Evolutionary conservation across 345 rosid genomes (phyloP), one percentile per base, ranked within the genome.

Genomic region (Pugionium cornutum): DNA sequence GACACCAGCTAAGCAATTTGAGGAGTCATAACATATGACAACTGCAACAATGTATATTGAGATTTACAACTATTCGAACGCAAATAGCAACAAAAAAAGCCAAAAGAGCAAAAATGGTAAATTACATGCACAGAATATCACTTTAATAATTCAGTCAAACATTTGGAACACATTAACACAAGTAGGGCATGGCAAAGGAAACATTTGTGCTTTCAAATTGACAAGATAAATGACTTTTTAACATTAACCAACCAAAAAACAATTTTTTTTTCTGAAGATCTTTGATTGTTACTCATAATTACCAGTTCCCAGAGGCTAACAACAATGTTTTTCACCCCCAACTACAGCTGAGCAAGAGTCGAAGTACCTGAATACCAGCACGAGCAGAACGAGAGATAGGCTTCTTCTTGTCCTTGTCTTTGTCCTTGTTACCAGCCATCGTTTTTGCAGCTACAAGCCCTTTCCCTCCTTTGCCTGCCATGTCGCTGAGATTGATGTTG

Each of bases 381-480:
- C 98, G 98, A 64, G 98, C 91, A 36, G 98, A 92, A 25, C 98
- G 85, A 61, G 98, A 87, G 44, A 78, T 71, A 0, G 98, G 88
- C 42, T 83, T 78, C 80, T 89, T 92, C 92, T 92, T 92, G 69
- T 83, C 89, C 64, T 88, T 86, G 36, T 90, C 97, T 53, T 84
- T 85, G 44, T 86, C 97, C 81, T 89, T 91, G 84, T 78, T 89
- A 36, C 80, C 82, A 7, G 96, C 92, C 7, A 89, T 83, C 7
- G 98, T 87, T 73, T 92, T 92, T 1, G 83, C 84, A 3, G 92
- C 96, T 63, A 86, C 67, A 9, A 89, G 92, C 18, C 96, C 92
- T 71, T 89, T 89, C 28, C 98, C 98, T 54, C 98, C 98, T 58
- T 92, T 92, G 9, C 98, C 98, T 30, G 89, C 98, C 96, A 92